Evolutionary conservation across 148 eudicot genomes (phyloP).

Genomic region (Hydrangea macrophylla): DNA sequence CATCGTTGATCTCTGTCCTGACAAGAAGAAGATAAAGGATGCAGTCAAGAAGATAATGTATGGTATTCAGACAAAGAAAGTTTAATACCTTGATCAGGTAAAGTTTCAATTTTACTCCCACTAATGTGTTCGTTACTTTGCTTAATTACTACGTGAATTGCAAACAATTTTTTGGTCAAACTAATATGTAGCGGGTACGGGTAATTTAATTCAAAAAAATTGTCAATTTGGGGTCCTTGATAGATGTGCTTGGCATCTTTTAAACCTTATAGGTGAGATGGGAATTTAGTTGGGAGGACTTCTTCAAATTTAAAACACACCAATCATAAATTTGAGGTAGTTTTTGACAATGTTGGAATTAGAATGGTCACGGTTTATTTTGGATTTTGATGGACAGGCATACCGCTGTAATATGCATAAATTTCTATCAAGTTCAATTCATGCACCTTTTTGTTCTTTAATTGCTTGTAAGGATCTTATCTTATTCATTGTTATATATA

Average conservation of each 20-base stretch:
- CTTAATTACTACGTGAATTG: too few species aligned
- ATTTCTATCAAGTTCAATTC: not conserved
- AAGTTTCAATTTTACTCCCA: not conserved
- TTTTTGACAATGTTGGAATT: not conserved
- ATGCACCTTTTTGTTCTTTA: not conserved
- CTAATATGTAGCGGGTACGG: too few species aligned
- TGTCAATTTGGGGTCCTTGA: too few species aligned
- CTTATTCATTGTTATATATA: too few species aligned
- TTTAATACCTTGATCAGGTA: constrained; percentile 39
- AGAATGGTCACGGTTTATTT: too few species aligned
- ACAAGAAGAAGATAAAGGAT: constrained; percentile 45
- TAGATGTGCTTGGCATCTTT: too few species aligned
- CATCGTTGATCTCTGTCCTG: constrained; percentile 42
- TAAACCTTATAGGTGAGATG: too few species aligned
- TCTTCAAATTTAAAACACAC: not conserved
- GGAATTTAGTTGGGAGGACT: not conserved
- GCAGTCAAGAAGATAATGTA: constrained; percentile 45
- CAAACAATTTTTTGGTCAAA: too few species aligned
- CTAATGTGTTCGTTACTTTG: not conserved
- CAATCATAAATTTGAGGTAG: not conserved
- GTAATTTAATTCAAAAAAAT: too few species aligned
- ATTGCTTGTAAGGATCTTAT: not conserved
- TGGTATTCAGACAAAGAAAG: constrained; percentile 36
- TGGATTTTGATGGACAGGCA: not conserved
- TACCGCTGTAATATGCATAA: not conserved